Evolutionary conservation across 73 alveolate genomes (phyloP).

Genomic region (Durusdinium trenchii): DNA sequence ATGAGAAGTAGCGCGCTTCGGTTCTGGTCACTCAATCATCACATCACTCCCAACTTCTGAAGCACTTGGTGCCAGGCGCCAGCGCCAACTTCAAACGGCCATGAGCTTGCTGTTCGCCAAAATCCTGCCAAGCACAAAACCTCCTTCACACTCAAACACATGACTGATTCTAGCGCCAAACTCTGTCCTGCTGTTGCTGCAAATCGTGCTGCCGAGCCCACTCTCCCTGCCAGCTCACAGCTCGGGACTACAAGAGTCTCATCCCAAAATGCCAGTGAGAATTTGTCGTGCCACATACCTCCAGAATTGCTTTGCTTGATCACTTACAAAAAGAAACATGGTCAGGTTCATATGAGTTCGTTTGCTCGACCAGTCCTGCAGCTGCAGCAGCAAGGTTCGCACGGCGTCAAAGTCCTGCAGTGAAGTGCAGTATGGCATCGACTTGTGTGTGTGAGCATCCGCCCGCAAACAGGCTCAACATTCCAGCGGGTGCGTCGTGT

Average conservation of each 20-base stretch:
- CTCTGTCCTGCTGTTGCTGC: constrained; percentile 49
- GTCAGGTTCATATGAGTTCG: neutral
- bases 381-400: neutral
- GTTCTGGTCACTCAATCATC: no score
- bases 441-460: neutral
- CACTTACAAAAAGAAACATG: neutral
- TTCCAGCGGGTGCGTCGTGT: no score
- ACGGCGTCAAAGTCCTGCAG: constrained; percentile 59
- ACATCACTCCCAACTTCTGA: no score
- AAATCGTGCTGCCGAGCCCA: constrained; percentile 62
- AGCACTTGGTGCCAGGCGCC: no score
- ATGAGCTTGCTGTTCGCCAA: neutral
- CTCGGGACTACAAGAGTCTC: neutral
- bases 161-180: neutral
- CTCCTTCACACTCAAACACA: neutral
- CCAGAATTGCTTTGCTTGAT: neutral
- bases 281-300: no score
- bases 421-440: neutral
- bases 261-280: neutral
- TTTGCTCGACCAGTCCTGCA: constrained; percentile 24
- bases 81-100: constrained; percentile 29
- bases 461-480: no score
- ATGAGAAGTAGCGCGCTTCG: no score
- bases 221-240: neutral
- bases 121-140: neutral